Conservation (phyloP, 2,329 filamentous ascomycete species). For the Apiospora aurea region DNA sequence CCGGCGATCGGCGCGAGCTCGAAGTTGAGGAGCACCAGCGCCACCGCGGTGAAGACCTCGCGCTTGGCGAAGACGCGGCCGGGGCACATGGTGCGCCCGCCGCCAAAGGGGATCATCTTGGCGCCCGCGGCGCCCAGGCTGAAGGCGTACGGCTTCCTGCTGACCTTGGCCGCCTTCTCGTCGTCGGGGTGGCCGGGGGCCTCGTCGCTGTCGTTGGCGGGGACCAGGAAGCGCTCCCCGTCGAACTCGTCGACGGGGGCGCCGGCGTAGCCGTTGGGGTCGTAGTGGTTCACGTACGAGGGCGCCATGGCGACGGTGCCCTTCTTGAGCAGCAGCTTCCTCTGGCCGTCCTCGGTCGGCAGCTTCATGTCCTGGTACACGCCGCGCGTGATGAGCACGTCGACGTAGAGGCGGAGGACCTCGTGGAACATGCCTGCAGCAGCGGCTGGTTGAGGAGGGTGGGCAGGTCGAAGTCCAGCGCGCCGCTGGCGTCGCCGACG, state of each 20-base stretch:
- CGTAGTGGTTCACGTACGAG: conserved; percentile 5
- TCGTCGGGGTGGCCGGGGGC: neutral
- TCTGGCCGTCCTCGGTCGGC: neutral
- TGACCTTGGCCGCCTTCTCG: neutral
- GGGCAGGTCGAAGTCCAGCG: neutral
- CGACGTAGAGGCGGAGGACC: conserved; percentile 5
- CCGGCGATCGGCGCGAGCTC: conserved; percentile 28
- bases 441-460: neutral
- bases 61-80: conserved; percentile 38
- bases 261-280: neutral
- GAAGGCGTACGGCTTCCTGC: neutral
- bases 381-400: neutral
- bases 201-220: neutral
- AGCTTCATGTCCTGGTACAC: neutral
- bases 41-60: conserved; percentile 36
- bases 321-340: neutral
- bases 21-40: conserved; percentile 33
- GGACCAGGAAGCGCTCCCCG: neutral
- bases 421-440: neutral
- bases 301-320: neutral
- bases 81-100: conserved; percentile 38
- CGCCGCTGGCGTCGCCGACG: neutral
- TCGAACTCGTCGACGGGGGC: conserved; percentile 2
- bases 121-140: neutral
- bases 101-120: conserved; percentile 34